Evolutionary conservation across 2,329 filamentous ascomycete genomes (phyloP), one percentile per base, ranked within the genome.

Genomic region (Cercospora sesami): DNA sequence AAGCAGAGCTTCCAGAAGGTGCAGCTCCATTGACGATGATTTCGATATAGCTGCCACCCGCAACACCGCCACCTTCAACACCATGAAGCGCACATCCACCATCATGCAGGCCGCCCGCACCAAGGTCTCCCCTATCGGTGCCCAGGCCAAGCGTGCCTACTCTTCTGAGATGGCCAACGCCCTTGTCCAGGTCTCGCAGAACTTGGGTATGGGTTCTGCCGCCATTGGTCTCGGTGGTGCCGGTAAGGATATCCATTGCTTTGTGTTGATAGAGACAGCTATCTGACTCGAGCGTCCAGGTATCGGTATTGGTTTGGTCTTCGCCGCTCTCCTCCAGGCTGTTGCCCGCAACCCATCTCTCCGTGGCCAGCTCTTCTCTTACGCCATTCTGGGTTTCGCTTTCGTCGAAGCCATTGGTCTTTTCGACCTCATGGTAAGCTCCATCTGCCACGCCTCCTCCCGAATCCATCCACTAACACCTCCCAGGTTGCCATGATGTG

Each of bases 271-370:
- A 2, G 26, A 26, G 2, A 28, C 23, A 53, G 23, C 26, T 53
- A 2, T 53, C 48, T 53, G 7, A 53, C 23, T 53, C 23, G 48
- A n/a, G 23, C 8, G 12, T 9, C 10, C 45, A 65, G 91, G 92
- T 93, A 92, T 95, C 83, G 92, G 92, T 92, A 96, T 95, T 85
- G 92, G 92, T 87, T 89, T 94, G 81, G 92, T 96, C 81, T 96
- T 96, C 89, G 92, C 91, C 81, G 90, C 91, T 80, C 91, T 96
- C 82, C 87, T 96, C 81, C 90, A 91, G 84, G 89, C 89, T 86
- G 92, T 95, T 83, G 91, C 92, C 86, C 92, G 92, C 86, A 96
- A 96, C 91, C 92, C 92, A 80, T 91, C 91, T 81, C 91, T 96
- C 86, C 91, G 92, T 86, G 92, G 92, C 83, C 93, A 96, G 89